Conservation (phyloP, 208 protist genomes). For the Novymonas esmeraldas region DNA sequence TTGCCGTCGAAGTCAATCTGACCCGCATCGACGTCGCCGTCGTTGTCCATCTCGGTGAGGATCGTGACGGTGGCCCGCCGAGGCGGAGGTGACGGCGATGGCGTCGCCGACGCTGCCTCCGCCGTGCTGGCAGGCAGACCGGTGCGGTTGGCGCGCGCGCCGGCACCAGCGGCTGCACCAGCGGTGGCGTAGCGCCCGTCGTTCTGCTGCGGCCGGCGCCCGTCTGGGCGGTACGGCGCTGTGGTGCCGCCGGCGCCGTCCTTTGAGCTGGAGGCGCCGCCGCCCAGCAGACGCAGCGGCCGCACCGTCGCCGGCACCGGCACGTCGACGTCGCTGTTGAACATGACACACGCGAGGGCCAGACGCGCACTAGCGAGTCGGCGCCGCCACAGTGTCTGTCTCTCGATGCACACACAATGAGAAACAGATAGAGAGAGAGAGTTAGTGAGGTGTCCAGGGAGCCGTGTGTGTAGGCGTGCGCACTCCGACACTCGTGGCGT, state of each 20-base stretch:
- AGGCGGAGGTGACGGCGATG: constrained; percentile 2
- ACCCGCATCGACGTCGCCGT: constrained; percentile 3
- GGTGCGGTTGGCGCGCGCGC: not conserved
- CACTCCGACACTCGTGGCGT: too few relatives aligned
- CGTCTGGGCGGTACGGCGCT: not conserved
- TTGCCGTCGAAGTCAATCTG: not conserved
- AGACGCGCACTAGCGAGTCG: too few relatives aligned
- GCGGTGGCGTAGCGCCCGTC: not conserved
- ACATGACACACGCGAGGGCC: constrained; percentile 6
- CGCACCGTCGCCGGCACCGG: constrained; percentile 20
- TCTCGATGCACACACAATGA: too few relatives aligned
- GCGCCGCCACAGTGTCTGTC: too few relatives aligned
- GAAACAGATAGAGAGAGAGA: not conserved
- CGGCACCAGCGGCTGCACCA: not conserved
- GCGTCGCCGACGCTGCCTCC: not conserved
- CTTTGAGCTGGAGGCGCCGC: constrained; percentile 15
- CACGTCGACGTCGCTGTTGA: constrained; percentile 6
- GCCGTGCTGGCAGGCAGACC: not conserved
- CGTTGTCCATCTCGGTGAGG: constrained; percentile 45
- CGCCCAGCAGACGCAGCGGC: constrained; percentile 22
- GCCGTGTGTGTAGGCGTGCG: too few relatives aligned
- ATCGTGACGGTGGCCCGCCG: constrained; percentile 53
- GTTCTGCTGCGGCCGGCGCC: not conserved
- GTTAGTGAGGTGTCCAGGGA: not conserved
- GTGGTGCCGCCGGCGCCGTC: not conserved